Evolutionary conservation across 768 basidiomycete species (phyloP), one percentile per base, ranked within the genome.

Genomic region (Tricholoma bakamatsutake): DNA sequence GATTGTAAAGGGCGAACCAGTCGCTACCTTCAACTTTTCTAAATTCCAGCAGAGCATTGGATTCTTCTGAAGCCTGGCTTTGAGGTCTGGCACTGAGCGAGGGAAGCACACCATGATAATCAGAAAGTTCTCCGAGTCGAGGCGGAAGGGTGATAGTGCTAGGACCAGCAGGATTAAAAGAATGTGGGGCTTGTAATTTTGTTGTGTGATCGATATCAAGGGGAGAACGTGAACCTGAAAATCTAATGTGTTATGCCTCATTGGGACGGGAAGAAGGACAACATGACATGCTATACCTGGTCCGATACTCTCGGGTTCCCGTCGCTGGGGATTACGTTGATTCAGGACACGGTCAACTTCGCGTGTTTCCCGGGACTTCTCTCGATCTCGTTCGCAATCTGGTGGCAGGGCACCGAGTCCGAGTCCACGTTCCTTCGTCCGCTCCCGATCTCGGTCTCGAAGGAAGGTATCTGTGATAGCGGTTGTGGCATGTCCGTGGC

Each of bases 1-100:
- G 84, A 67, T 90, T 93, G 75, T 89, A 94, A 43, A 93, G 76
- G 4, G 87, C 90, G 64, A 91, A 88, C 93, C 93, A 96, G 64
- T 95, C 93, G 37, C 74, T 70, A 1, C 91, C 92, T 64, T 94
- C 85, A 24, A 24, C 21, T 61, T 82, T 85, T 67, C 81, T 83
- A 54, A 77, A 71, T 37, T 86, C 83, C 0, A 82, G 69, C 3
- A 81, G 77, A 18, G 81, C 55, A 55, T 59, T 53, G 42, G 67
- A 66, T 37, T 81, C 80, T 48, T 82, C 82, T 0, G 75, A 76
- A 61, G 80, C 80, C 21, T 66, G 62, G 10, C 64, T 63, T 51
- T 57, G 56, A 2, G 60, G 47, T 7, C 27, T 60, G 27, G 58
- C 39, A 24, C 58, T 62, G 21, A 66, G 58, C 0, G 57, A 64